Percentiles rank a stretch among this genome's conserved stretches.
Evolutionary conservation across 768 basidiomycete species (phyloP).

Genomic region (Basidioascus undulatus): DNA sequence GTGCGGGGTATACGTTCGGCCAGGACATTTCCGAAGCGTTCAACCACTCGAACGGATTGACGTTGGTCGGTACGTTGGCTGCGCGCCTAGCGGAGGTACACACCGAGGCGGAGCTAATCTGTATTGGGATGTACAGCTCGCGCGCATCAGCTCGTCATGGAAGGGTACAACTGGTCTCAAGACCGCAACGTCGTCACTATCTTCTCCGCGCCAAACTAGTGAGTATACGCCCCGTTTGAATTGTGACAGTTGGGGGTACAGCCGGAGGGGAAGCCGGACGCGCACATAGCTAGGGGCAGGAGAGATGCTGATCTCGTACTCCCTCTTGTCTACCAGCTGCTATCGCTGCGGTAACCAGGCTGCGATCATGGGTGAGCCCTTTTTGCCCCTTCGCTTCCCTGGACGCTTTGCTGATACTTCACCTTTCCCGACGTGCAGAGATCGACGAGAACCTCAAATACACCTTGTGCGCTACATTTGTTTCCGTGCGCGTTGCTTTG

Average conservation of each 20-base stretch:
- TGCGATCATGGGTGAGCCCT: conserved; percentile 97
- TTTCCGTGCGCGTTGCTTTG: not conserved
- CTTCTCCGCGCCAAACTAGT: conserved; percentile 93
- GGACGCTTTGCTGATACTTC: no score
- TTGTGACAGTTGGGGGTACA: not conserved
- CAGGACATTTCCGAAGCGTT: conserved; percentile 98
- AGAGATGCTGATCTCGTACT: no score
- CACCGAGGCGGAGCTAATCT: no score
- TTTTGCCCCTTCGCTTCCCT: no score
- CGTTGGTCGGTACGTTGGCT: no score
- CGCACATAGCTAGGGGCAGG: no score
- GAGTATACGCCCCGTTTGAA: not conserved
- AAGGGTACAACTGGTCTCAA: conserved; percentile 92
- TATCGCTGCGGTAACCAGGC: conserved; percentile 99
- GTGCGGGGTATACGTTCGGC: conserved; percentile 96
- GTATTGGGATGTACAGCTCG: no score
- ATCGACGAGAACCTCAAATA: conserved; percentile 44
- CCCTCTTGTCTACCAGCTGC: conserved; percentile 27
- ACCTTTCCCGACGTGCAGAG: no score
- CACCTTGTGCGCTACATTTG: conserved; percentile 17
- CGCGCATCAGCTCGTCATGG: conserved; percentile 90
- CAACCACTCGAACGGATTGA: conserved; percentile 96
- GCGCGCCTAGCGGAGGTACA: no score
- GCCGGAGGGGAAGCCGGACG: no score
- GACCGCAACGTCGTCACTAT: conserved; percentile 98